These are phyloP conservation scores for Uromyces viciae-fabae DNA, from an alignment of 1,284 basidiomycete genomes.

Conservation along the genomic window DNA sequence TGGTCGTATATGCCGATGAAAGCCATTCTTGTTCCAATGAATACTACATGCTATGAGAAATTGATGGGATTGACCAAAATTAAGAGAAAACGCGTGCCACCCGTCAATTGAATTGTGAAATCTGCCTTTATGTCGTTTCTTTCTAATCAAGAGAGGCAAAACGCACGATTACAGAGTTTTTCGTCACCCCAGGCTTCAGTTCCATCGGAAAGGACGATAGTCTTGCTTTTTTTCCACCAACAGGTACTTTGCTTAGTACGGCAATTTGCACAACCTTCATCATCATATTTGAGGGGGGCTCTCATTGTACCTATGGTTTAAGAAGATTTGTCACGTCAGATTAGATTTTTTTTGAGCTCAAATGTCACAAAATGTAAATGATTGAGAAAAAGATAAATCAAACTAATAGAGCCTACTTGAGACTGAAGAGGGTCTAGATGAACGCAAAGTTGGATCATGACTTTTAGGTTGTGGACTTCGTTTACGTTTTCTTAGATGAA, in stretches of 20 bases:
- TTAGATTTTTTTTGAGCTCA: no score
- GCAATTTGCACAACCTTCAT: conserved; percentile 36
- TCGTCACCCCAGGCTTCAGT: conserved; percentile 33
- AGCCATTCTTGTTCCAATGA: conserved; percentile 41
- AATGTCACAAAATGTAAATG: no score
- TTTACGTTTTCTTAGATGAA: conserved; percentile 34
- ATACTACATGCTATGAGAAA: conserved; percentile 32
- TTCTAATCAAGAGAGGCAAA: background rate
- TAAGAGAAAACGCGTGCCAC: background rate
- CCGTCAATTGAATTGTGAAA: background rate
- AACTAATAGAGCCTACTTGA: conserved; percentile 29
- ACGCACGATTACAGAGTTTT: conserved; percentile 40
- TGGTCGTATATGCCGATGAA: conserved; percentile 17
- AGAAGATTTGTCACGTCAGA: no score
- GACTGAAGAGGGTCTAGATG: background rate
- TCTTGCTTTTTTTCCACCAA: conserved; percentile 35
- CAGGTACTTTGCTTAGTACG: conserved; percentile 23
- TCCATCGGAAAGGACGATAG: conserved; percentile 16
- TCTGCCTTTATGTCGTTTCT: background rate
- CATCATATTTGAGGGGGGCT: conserved; percentile 16
- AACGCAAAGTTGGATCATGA: background rate
- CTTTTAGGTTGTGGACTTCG: background rate
- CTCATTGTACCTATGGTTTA: background rate
- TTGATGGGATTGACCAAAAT: no score
- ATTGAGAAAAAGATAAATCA: background rate